Base-by-base conservation (phyloP, 202 grass and related monocot genomes). In the Schoenoplectus triqueter region DNA sequence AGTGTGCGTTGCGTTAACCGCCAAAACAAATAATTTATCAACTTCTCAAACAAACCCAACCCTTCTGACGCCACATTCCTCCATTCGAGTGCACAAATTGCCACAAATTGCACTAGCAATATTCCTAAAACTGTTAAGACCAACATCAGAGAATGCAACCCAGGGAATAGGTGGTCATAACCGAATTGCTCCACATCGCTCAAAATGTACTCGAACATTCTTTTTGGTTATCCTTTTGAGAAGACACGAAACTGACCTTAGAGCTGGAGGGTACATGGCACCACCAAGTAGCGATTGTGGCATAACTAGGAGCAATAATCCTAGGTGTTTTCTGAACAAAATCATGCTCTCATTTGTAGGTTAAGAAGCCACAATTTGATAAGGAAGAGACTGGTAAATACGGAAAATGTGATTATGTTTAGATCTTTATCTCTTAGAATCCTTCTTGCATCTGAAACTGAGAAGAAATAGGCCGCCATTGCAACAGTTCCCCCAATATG, bases 321-420 rank as follows among this genome's bases (percentile, higher is more conserved):
- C 77, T 21, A 59, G 61, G 77, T 89, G 83, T 50, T 82, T 85
- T 4, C 10, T 85, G 83, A 95, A 95, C 0, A 59, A 66, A 0
- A 8, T 4, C 93, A 95, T 95, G 85, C 89, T 92, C 85, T 92
- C 89, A 86, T 95, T 95, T 17, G 80, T 90, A 19, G 90, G 93
- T 82, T 31, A 88, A 50, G 76, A 61, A 95, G 0, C 93, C 87
- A 80, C 90, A 91, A 82, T 10, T 92, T 4, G 89, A 86, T 85
- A 92, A 92, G 1, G 90, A 91, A 41, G 89, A 92, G 56, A 92
- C 89, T 89, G 41, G 85, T 82, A 89, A 95, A 95, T 55, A 88
- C 62, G 2, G 87, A 82, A 85, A 95, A 92, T 39, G 80, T 93
- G 72, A 82, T 75, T 49, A 65, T 18, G 75, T 87, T 76, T 62